Percentiles rank a stretch among this genome's conserved stretches.
Evolutionary conservation across 805 yeast species (phyloP).

Genomic region (Naumovozyma baii): DNA sequence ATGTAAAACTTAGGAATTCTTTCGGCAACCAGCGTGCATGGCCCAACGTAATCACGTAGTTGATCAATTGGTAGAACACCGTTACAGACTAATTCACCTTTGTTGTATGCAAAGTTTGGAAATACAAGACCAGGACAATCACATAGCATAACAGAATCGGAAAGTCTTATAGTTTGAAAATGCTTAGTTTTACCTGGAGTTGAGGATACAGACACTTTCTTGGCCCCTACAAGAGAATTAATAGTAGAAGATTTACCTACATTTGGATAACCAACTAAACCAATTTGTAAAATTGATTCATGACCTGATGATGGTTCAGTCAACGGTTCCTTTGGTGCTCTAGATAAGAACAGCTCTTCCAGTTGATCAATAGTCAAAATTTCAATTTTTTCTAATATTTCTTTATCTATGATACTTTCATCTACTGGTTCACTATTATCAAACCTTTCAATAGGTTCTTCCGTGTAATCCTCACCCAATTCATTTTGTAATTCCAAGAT

Average conservation of each 20-base stretch:
- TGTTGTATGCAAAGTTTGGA: constrained; percentile 94
- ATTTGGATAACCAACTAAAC: constrained; percentile 96
- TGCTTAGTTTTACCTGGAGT: constrained; percentile 99
- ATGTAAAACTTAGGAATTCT: constrained; percentile 80
- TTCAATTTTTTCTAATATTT: constrained; percentile 42
- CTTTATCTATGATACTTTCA: constrained; percentile 28
- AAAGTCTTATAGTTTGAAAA: constrained; percentile 86
- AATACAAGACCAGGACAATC: constrained; percentile 99
- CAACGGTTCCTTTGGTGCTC: constrained; percentile 59
- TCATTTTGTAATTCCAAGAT: constrained; percentile 53
- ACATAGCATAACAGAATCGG: constrained; percentile 76
- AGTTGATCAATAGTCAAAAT: constrained; percentile 77
- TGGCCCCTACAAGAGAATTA: constrained; percentile 91
- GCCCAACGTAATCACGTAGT: constrained; percentile 84
- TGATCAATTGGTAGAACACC: constrained; percentile 99
- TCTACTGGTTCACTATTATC: constrained; percentile 19
- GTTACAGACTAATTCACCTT: constrained; percentile 92
- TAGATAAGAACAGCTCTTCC: constrained; percentile 64
- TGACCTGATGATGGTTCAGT: constrained; percentile 46
- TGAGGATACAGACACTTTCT: constrained; percentile 94
- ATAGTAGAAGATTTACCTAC: constrained; percentile 97
- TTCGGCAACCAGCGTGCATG: constrained; percentile 73
- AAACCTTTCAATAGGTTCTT: constrained; percentile 23
- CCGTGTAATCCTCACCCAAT: constrained; percentile 21
- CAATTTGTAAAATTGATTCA: constrained; percentile 69